A percentile compares a stretch with the other conserved stretches of the same genome.
These are phyloP conservation scores for Allantophomopsis lycopodina DNA, from an alignment of 2,329 filamentous ascomycete species.

Conservation along the genomic window DNA sequence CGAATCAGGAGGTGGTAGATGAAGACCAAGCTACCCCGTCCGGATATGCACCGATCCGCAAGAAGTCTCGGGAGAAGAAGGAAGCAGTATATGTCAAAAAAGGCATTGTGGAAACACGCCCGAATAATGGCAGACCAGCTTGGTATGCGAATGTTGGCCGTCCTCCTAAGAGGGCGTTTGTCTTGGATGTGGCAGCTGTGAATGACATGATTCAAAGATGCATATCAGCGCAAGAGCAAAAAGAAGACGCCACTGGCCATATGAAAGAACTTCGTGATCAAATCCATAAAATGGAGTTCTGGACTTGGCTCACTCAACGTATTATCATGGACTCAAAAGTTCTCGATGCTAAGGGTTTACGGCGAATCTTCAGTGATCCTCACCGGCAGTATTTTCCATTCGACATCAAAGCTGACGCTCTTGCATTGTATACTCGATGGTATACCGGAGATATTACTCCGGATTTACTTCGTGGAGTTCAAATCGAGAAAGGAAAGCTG, in stretches of 20 bases:
- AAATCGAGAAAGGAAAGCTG: constrained; percentile 5
- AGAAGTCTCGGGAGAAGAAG: constrained; percentile 1
- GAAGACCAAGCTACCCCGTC: too few species aligned
- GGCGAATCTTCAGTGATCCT: constrained; percentile 22
- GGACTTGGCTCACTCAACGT: constrained; percentile 7
- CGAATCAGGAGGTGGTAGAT: neutral
- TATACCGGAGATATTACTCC: constrained; percentile 23
- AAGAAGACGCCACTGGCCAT: neutral
- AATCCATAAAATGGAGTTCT: constrained; percentile 17
- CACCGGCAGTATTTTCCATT: constrained; percentile 21
- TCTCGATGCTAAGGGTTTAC: constrained; percentile 21
- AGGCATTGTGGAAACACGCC: constrained; percentile 2
- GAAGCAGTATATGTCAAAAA: constrained; percentile 1
- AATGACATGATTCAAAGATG: constrained; percentile 5
- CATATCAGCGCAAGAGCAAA: constrained; percentile 1
- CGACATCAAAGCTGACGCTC: constrained; percentile 31
- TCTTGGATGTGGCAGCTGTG: constrained; percentile 3
- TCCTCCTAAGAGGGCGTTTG: constrained; percentile 4
- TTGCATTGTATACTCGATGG: constrained; percentile 31
- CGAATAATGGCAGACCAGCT: constrained; percentile 2
- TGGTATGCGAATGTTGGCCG: constrained; percentile 4
- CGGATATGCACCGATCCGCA: constrained; percentile 1
- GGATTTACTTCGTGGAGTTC: constrained; percentile 24
- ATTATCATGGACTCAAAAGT: constrained; percentile 13
- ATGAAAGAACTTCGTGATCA: constrained; percentile 9